A percentile compares a stretch with the other conserved stretches of the same genome.
Evolutionary conservation across 2,329 filamentous ascomycete genomes (phyloP).

Genomic region (Trichophyton schoenleinii): DNA sequence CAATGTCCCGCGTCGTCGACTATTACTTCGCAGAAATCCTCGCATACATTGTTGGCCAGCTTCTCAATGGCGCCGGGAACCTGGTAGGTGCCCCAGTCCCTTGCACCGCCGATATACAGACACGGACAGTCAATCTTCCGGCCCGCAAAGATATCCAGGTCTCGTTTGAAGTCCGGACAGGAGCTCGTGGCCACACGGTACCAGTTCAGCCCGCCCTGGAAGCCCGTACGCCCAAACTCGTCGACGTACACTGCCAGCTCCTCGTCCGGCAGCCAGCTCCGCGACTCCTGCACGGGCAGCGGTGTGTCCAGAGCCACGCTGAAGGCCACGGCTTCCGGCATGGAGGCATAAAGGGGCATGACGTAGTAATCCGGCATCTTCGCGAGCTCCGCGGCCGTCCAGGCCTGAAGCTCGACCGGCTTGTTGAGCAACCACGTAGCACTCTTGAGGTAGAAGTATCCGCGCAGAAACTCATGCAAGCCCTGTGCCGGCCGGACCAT

Average conservation of each 20-base stretch:
- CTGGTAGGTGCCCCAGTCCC: slow-evolving; percentile 59
- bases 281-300: slow-evolving; percentile 27
- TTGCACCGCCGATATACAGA: slow-evolving; percentile 47
- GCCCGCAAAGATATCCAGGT: slow-evolving; percentile 48
- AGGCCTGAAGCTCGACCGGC: slow-evolving; percentile 42
- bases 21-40: slow-evolving; percentile 42
- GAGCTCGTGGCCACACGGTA: slow-evolving; percentile 49
- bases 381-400: slow-evolving; percentile 45
- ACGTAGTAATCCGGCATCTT: slow-evolving; percentile 57
- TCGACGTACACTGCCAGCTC: slow-evolving; percentile 48
- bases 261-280: slow-evolving; percentile 44
- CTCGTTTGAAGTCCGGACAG: slow-evolving; percentile 31
- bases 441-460: slow-evolving; percentile 58
- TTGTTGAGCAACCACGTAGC: slow-evolving; percentile 46
- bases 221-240: slow-evolving; percentile 51
- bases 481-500: slow-evolving; percentile 34
- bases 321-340: slow-evolving; percentile 45
- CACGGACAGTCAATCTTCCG: slow-evolving; percentile 49
- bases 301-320: slow-evolving; percentile 40
- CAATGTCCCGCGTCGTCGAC: slow-evolving; percentile 55
- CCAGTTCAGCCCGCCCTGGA: slow-evolving; percentile 56
- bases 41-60: slow-evolving; percentile 38
- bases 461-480: slow-evolving; percentile 48
- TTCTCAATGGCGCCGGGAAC: slow-evolving; percentile 51
- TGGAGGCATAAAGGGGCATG: slow-evolving; percentile 46